These are phyloP conservation scores for Aspergillus sp. DNA, from an alignment of 2,329 filamentous ascomycete species.

Conservation along the genomic window DNA sequence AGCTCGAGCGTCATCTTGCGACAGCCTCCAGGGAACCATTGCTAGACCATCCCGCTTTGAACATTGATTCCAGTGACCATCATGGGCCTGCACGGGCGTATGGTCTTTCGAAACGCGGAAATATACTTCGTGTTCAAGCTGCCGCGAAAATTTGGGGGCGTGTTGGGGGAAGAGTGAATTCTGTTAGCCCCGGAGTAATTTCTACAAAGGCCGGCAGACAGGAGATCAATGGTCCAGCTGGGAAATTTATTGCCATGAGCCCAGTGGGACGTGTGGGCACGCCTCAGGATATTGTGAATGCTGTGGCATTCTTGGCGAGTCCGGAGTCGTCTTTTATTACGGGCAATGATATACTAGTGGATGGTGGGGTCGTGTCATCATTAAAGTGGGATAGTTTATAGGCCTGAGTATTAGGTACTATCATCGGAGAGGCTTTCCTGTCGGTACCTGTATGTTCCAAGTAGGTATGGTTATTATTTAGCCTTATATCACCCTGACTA, in stretches of 20 bases:
- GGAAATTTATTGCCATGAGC: neutral
- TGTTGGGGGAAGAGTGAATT: slow-evolving; percentile 9
- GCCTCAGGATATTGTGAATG: slow-evolving; percentile 4
- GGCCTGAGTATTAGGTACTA: too few species aligned
- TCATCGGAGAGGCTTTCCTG: too few species aligned
- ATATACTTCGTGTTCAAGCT: slow-evolving; percentile 14
- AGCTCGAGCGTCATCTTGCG: slow-evolving; percentile 11
- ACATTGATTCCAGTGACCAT: neutral
- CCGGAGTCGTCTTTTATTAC: neutral
- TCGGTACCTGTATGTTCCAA: too few species aligned
- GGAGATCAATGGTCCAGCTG: neutral
- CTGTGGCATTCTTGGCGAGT: slow-evolving; percentile 3
- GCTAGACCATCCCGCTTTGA: neutral
- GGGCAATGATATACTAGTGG: slow-evolving; percentile 1
- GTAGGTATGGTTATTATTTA: too few species aligned
- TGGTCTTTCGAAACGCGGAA: slow-evolving; percentile 8
- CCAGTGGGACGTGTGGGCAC: slow-evolving; percentile 1
- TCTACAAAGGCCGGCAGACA: neutral
- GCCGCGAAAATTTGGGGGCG: slow-evolving; percentile 6
- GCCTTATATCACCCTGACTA: too few species aligned
- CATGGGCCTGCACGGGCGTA: neutral
- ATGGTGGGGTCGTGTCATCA: neutral
- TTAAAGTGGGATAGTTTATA: neutral
- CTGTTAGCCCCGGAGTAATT: slow-evolving; percentile 14
- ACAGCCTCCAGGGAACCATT: neutral